Percentiles rank a stretch among this genome's conserved stretches.
Conservation (phyloP, 306 rosid species). For the Cucumis sativus region Cucumber_9930_V3 NC_026656.2:6290001-6290500, state of each 20-base stretch:
- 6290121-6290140: constrained; percentile 79
- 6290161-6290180: constrained; percentile 39
- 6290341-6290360: neutral
- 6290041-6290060: constrained; percentile 27
- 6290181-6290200: constrained; percentile 24
- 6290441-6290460: neutral
- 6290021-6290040: constrained; percentile 23
- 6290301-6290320: neutral
- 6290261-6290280: constrained; percentile 60
- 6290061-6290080: constrained; percentile 20
- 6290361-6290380: neutral
- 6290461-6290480: constrained; percentile 36
- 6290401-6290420: neutral
- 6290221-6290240: constrained; percentile 29
- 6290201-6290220: constrained; percentile 14
- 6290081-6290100: constrained; percentile 40
- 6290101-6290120: constrained; percentile 57
- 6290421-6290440: neutral
- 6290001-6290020: neutral
- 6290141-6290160: constrained; percentile 21
- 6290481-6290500: constrained; percentile 83
- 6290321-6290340: neutral
- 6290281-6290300: constrained; percentile 28
- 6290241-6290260: constrained; percentile 30
- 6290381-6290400: neutral